These are phyloP conservation scores for Toxoplasma gondii DNA, from an alignment of 169 alveolate genomes.

Conservation along the genomic window DNA sequence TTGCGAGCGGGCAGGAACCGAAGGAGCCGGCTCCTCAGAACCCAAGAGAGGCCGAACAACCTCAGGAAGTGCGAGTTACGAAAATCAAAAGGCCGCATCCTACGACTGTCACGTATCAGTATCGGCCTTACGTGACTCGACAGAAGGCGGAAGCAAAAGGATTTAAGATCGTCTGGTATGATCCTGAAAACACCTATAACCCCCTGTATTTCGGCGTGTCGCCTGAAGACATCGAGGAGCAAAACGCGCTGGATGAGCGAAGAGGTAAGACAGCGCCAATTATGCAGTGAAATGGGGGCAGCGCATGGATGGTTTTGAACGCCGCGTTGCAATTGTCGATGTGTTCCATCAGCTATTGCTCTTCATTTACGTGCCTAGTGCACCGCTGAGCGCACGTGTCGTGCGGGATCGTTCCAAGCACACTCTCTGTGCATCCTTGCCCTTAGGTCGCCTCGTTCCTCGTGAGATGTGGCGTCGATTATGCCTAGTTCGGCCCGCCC, in stretches of 20 bases:
- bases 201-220: conserved; percentile 27
- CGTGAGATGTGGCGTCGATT: no score
- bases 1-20: no score
- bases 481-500: no score
- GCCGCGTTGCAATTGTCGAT: background rate
- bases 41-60: background rate
- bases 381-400: no score
- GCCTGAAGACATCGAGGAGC: conserved; percentile 14
- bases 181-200: conserved; percentile 6
- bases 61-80: background rate
- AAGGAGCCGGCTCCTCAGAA: background rate
- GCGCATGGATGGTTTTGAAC: background rate
- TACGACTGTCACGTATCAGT: no score
- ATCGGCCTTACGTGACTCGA: background rate
- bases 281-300: background rate
- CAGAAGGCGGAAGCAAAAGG: conserved; percentile 12
- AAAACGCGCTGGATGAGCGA: background rate
- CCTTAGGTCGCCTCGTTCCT: no score
- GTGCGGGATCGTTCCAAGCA: no score
- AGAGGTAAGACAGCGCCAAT: background rate
- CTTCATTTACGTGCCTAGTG: background rate
- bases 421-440: no score
- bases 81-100: background rate
- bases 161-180: background rate
- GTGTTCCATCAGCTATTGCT: background rate